Evolutionary conservation across 805 yeast species (phyloP), one percentile per base, ranked within the genome.

Genomic region (Kodamaea leandrae): DNA sequence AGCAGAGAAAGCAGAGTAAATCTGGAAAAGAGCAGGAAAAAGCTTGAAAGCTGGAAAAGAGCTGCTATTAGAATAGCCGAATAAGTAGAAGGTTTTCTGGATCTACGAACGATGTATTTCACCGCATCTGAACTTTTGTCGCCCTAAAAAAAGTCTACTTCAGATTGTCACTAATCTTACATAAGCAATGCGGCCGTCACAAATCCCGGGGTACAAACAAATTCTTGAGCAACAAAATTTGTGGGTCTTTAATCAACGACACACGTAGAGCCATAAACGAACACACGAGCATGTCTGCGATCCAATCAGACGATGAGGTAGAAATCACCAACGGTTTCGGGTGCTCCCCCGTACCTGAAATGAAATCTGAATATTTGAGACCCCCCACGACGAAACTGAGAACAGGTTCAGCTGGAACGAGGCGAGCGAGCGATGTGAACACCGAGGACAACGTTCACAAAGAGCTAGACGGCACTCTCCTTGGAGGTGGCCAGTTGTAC

Each of bases 401-500:
- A 34, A 20, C 38, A 2, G 26, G 30, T 13, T 38, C 36, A 2
- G 36, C 26, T 1, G 20, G 37, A 3, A 28, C 35, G 2, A 45
- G 74, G 39, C 49, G 75, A 43, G 53, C 66, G 34, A 66, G 72
- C 43, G 74, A 69, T 43, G 60, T 64, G 26, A 61, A 68, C 8
- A 66, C 68, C 3, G 55, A 59, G 33, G 74, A 69, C 45, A 87
- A 82, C 35, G 87, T 87, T 24, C 96, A 88, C 55, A 74, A 75
- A 28, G 68, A 71, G 25, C 68, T 80, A 14, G 75, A 78, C 27
- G 77, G 86, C 13, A 82, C 93, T 2, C 96, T 97, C 1, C 32
- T 38, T 24, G 52, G 52, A 4, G 52, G 52, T 12, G 97, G 95
- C 0, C 99, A 91, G 63, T 68, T 90, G 33, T 91, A 91, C 60